Conservation (phyloP, 129 eudicot genomes). For the Centaurea solstitialis region DNA sequence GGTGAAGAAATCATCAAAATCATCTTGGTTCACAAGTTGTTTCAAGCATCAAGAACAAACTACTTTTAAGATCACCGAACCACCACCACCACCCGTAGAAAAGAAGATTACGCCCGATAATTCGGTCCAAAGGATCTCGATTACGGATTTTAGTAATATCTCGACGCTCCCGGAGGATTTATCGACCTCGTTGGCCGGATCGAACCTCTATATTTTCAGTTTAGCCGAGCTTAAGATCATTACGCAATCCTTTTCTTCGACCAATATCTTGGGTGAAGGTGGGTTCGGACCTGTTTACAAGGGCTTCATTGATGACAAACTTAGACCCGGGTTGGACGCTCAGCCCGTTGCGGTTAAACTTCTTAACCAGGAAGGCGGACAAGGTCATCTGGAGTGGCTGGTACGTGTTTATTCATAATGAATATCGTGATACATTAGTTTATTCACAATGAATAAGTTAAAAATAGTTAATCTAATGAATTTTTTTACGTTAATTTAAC, state of each 20-base stretch:
- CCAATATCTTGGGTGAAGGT: conserved; percentile 83
- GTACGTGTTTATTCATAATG: conserved; percentile 26
- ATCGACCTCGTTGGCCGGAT: conserved; percentile 70
- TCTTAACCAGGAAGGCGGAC: conserved; percentile 76
- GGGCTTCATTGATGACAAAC: conserved; percentile 87
- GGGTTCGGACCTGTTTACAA: conserved; percentile 96
- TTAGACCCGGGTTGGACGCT: conserved; percentile 78
- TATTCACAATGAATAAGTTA: background rate
- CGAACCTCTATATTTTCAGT: conserved; percentile 63
- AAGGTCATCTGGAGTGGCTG: conserved; percentile 95
- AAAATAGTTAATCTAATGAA: background rate
- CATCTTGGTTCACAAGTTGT: conserved; percentile 44
- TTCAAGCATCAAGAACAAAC: conserved; percentile 25
- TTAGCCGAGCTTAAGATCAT: conserved; percentile 73
- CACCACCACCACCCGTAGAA: background rate
- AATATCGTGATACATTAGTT: background rate
- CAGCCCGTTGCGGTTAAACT: conserved; percentile 94
- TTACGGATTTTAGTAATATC: conserved; percentile 48
- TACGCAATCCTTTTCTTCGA: conserved; percentile 68
- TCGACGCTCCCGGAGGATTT: conserved; percentile 59
- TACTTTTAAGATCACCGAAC: background rate
- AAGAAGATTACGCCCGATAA: background rate
- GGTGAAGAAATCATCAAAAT: conserved; percentile 50
- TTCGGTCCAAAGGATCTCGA: conserved; percentile 46
- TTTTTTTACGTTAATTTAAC: conserved; percentile 1